A percentile compares a stretch with the other conserved stretches of the same genome.
Evolutionary conservation across 129 eudicot species (phyloP).

Genomic region (Flaveria linearis): DNA sequence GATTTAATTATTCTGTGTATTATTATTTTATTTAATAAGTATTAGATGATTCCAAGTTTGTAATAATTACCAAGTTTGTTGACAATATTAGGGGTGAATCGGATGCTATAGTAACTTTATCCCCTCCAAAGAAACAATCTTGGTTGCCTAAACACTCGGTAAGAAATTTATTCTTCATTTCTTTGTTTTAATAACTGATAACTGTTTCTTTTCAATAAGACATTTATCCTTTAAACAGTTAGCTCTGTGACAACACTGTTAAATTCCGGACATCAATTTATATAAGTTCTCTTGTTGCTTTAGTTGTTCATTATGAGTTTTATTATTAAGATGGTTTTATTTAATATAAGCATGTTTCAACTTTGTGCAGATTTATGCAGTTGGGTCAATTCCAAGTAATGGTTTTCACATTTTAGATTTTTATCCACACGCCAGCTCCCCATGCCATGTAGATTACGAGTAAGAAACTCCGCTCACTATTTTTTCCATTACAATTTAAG

Average conservation of each 20-base stretch:
- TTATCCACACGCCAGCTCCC: constrained; percentile 68
- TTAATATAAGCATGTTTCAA: constrained; percentile 5
- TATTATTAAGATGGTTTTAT: neutral
- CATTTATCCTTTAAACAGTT: neutral
- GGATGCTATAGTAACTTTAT: constrained; percentile 28
- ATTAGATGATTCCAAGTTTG: neutral
- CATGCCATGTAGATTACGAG: constrained; percentile 88
- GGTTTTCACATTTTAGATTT: constrained; percentile 82
- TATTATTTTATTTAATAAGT: neutral
- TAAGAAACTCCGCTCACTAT: constrained; percentile 36
- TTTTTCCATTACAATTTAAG: neutral
- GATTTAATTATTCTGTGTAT: neutral
- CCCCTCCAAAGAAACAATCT: constrained; percentile 62
- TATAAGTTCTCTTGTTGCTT: neutral
- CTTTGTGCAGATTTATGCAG: constrained; percentile 63
- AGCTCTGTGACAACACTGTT: constrained; percentile 3
- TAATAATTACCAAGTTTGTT: constrained; percentile 22
- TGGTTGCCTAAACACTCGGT: constrained; percentile 77
- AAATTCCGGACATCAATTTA: neutral
- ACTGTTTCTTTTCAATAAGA: neutral
- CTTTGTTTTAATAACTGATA: neutral
- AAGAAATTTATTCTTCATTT: constrained; percentile 28
- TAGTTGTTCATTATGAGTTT: neutral
- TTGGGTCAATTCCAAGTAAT: constrained; percentile 61
- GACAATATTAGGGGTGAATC: constrained; percentile 50